Evolutionary conservation across 1,284 basidiomycete genomes (phyloP).

Genomic region (Malassezia cuniculi): DNA sequence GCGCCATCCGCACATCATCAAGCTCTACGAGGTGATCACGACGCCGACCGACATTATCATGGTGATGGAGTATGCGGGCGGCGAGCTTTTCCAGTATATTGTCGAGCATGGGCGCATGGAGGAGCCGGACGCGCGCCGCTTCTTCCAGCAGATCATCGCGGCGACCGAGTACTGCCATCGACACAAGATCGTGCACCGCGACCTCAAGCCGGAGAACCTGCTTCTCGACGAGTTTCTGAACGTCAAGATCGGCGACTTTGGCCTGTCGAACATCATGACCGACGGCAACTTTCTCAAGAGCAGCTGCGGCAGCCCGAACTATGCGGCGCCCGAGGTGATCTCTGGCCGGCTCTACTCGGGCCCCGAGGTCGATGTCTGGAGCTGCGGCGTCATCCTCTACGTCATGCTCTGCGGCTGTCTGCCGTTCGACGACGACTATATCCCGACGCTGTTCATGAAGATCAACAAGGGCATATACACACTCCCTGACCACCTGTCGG

Average conservation of each 20-base stretch:
- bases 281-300: conserved; percentile 45
- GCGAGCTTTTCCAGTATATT: conserved; percentile 44
- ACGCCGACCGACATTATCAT: conserved; percentile 44
- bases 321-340: conserved; percentile 44
- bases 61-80: conserved; percentile 45
- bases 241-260: conserved; percentile 45
- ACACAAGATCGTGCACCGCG: conserved; percentile 42
- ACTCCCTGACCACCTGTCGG: conserved; percentile 37
- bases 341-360: conserved; percentile 41
- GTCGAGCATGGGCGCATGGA: conserved; percentile 41
- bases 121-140: conserved; percentile 37
- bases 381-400: conserved; percentile 43
- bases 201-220: conserved; percentile 43
- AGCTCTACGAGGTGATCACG: conserved; percentile 44
- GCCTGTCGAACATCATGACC: conserved; percentile 44
- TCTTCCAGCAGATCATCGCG: conserved; percentile 44
- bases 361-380: conserved; percentile 44
- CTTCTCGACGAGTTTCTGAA: conserved; percentile 41
- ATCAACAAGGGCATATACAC: conserved; percentile 43
- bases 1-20: conserved; percentile 44
- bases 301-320: conserved; percentile 43
- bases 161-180: conserved; percentile 43
- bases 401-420: conserved; percentile 43
- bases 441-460: conserved; percentile 45
- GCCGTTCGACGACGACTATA: conserved; percentile 44